phyloP scores from a whole-genome alignment of 495 filamentous ascomycete genomes.

The Monascus purpureus region DNA sequence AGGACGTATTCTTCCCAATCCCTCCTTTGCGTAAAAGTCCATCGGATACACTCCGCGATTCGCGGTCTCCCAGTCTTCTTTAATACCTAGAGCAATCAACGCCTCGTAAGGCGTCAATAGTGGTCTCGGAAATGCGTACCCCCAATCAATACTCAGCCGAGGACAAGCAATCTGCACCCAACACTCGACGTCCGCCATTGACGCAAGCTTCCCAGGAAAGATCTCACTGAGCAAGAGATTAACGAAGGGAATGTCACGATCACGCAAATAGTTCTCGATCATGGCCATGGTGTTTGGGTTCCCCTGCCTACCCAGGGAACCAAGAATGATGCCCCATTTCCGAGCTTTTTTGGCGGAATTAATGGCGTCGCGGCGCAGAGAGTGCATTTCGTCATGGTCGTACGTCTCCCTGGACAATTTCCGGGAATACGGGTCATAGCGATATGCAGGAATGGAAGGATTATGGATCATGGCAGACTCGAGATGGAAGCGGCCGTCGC shows the following conservation, averaged over 20 bases:
- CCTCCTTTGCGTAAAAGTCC: conserved; percentile 94
- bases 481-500: conserved; percentile 93
- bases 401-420: conserved; percentile 84
- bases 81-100: conserved; percentile 66
- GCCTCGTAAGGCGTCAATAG: conserved; percentile 92
- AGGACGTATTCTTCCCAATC: conserved; percentile 65
- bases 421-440: conserved; percentile 92
- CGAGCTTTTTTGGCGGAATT: conserved; percentile 52
- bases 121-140: conserved; percentile 84
- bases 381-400: conserved; percentile 78
- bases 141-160: conserved; percentile 92
- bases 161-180: conserved; percentile 99
- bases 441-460: conserved; percentile 74
- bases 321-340: conserved; percentile 92
- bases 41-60: conserved; percentile 79
- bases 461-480: conserved; percentile 99
- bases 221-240: conserved; percentile 84
- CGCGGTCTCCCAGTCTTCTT: conserved; percentile 56
- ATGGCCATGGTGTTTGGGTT: conserved; percentile 85
- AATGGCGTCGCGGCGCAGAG: conserved; percentile 66
- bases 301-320: conserved; percentile 82
- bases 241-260: conserved; percentile 59
- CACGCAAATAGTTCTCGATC: conserved; percentile 61
- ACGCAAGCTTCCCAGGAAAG: conserved; percentile 83
- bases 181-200: conserved; percentile 86